These are phyloP conservation scores for Fusarium citri DNA, from an alignment of 2,329 filamentous ascomycete species.

Conservation along the genomic window DNA sequence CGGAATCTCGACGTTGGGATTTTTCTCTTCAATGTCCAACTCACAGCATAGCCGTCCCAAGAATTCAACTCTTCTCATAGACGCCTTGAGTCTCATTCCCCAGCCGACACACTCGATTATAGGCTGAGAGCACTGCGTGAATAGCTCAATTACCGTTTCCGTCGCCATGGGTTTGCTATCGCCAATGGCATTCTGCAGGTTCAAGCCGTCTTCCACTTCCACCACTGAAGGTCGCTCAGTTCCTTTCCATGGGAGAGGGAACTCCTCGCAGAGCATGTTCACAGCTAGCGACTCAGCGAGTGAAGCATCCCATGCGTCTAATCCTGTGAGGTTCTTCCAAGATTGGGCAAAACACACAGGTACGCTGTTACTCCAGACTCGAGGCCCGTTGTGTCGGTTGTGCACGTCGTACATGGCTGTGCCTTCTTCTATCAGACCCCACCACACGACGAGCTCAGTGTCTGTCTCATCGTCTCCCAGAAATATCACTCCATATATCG, in stretches of 20 bases:
- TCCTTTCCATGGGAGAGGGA: constrained; percentile 40
- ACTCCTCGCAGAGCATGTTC: constrained; percentile 45
- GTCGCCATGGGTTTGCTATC: constrained; percentile 38
- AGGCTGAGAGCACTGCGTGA: constrained; percentile 42
- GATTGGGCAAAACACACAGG: constrained; percentile 45
- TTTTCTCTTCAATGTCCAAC: constrained; percentile 44
- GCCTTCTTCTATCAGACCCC: constrained; percentile 45
- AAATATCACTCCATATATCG: constrained; percentile 44
- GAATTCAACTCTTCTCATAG: constrained; percentile 42
- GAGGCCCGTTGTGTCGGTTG: constrained; percentile 36
- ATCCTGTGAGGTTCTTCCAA: constrained; percentile 43
- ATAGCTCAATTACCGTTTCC: constrained; percentile 42
- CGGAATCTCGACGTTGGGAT: constrained; percentile 27
- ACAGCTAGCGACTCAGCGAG: constrained; percentile 42
- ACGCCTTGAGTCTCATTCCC: constrained; percentile 41
- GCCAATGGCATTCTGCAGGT: constrained; percentile 36
- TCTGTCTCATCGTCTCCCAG: constrained; percentile 41
- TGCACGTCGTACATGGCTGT: constrained; percentile 45
- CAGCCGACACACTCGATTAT: constrained; percentile 39
- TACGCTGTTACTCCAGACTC: constrained; percentile 45
- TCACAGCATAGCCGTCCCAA: constrained; percentile 43
- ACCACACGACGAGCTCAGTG: constrained; percentile 45
- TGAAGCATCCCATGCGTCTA: constrained; percentile 31
- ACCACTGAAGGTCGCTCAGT: constrained; percentile 40
- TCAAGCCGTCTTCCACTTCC: constrained; percentile 43